These are phyloP conservation scores for Podospora didyma DNA, from an alignment of 495 filamentous ascomycete species.

Conservation along the genomic window DNA sequence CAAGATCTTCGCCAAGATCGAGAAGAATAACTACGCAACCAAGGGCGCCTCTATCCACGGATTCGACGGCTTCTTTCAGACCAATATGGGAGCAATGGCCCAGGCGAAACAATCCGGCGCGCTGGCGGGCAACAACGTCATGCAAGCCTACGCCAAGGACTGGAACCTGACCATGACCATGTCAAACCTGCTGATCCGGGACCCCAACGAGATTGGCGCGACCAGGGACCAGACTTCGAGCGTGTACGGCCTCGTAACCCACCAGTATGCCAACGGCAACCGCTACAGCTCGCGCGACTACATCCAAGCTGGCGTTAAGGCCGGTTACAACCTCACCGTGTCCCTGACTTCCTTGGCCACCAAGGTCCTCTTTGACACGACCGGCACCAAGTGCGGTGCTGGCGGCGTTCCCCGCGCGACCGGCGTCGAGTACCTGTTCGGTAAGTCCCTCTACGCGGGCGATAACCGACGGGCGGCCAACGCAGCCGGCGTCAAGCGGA, in stretches of 20 bases:
- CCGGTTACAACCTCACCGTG: slow-evolving; percentile 28
- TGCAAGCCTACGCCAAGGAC: slow-evolving; percentile 27
- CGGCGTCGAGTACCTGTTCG: slow-evolving; percentile 30
- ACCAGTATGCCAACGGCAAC: slow-evolving; percentile 30
- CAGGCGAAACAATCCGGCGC: slow-evolving; percentile 18
- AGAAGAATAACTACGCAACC: slow-evolving; percentile 33
- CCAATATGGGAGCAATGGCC: slow-evolving; percentile 28
- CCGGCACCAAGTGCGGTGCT: slow-evolving; percentile 15
- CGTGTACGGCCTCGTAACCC: slow-evolving; percentile 31
- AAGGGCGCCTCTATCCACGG: slow-evolving; percentile 23
- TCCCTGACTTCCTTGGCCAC: slow-evolving; percentile 33
- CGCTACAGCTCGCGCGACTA: slow-evolving; percentile 35
- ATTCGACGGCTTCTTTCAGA: slow-evolving; percentile 35
- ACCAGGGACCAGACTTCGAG: slow-evolving; percentile 29
- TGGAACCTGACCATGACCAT: slow-evolving; percentile 21
- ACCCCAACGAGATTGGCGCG: slow-evolving; percentile 29
- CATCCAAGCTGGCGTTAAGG: slow-evolving; percentile 25
- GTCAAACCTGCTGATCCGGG: slow-evolving; percentile 25
- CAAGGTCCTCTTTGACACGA: slow-evolving; percentile 29
- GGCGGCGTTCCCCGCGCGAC: slow-evolving; percentile 23
- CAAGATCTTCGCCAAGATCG: slow-evolving; percentile 31
- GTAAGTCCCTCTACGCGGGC: slow-evolving; percentile 29
- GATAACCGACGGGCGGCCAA: slow-evolving; percentile 23
- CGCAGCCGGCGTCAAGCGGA: slow-evolving; percentile 31
- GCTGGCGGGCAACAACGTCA: slow-evolving; percentile 27